Evolutionary conservation across 257 asterid species (phyloP), one percentile per base, ranked within the genome.

Genomic region (Cordia subcordata): DNA sequence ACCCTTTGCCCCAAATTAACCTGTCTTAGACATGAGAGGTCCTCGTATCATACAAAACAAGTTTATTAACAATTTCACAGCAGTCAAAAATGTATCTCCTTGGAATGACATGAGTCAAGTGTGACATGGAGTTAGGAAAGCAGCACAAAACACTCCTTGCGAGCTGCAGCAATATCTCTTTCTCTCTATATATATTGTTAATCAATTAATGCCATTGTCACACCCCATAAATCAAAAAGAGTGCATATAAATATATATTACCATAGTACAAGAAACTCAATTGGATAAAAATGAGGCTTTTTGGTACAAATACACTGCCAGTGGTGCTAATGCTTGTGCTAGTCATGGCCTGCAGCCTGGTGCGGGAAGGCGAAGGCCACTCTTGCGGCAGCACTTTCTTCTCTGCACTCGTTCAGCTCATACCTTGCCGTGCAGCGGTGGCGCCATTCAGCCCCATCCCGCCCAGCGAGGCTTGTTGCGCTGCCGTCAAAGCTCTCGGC

Each of bases 341-440:
- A 62, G 68, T 72, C 23, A 57, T 68, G 32, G 58, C 42, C 11
- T 38, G 71, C 12, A 32, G 70, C 50, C n/a, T 65, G 22, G 72
- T 68, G 57, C 74, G 63, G 37, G 76, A 72, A 68, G 71, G 80
- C 60, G 53, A 62, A 5, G 84, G 75, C 3, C 79, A 78, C 19
- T 74, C 85, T 8, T 92, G 99, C 49, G 81, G 83, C 4, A 79
- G 79, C 76, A 81, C 95, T 1, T 81, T 88, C 62, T 88, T 89
- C 73, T 79, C 89, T 0, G 83, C 97, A 12, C 84, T 92, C 0
- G 82, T 92, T 60, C 94, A 92, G 88, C 81, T 92, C 54, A 82
- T 92, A 63, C 99, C 97, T 4, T 92, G 99, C 67, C 72, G 95
- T 70, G 65, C 86, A n/a, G 81, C 99, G 10, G 97, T 86, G 22